Evolutionary conservation across 2,329 filamentous ascomycete genomes (phyloP), one percentile per base, ranked within the genome.

Genomic region (Fusarium praegraminearum): DNA sequence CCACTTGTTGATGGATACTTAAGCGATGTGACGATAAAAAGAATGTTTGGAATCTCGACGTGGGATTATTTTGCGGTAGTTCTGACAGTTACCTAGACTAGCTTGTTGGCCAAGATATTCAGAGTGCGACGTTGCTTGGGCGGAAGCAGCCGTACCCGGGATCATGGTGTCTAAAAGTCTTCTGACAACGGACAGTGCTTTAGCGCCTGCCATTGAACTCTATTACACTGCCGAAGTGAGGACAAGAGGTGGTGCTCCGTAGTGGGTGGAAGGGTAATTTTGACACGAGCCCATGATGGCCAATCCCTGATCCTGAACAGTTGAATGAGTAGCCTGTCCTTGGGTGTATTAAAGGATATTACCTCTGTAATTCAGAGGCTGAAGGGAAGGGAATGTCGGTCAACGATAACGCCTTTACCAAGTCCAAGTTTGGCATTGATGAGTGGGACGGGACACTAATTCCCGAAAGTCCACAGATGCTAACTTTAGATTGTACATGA

Each of bases 81-180:
- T 36, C 16, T 30, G 30, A 33, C n/a, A 35, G 9, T 20, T 30
- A 30, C 10, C 12, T 30, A 30, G 28, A 11, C 28, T 30, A 30
- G 26, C 44, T 49, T 49, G 10, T 52, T 52, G 26, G 24, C 24
- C 24, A 52, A 52, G 35, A 36, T 41, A 36, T 16, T 16, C n/a
- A 22, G 40, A 15, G 24, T 40, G 18, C 49, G 24, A 52, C 35
- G n/a, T 24, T 51, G 49, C 49, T 13, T 51, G 13, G 16, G 30
- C 60, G 67, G 67, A 70, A 70, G 67, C 67, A 64, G 52, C 67
- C 62, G 67, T 58, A 40, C 49, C 49, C 49, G 26, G 47, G 63
- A 68, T 64, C 63, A 54, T 30, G 24, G 32, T 33, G n/a, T n/a
- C 47, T 36, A 18, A 24, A 30, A 33, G 30, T 38, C 30, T 46